Evolutionary conservation across 2,329 filamentous ascomycete genomes (phyloP).

Genomic region (Thelonectria blattea): DNA sequence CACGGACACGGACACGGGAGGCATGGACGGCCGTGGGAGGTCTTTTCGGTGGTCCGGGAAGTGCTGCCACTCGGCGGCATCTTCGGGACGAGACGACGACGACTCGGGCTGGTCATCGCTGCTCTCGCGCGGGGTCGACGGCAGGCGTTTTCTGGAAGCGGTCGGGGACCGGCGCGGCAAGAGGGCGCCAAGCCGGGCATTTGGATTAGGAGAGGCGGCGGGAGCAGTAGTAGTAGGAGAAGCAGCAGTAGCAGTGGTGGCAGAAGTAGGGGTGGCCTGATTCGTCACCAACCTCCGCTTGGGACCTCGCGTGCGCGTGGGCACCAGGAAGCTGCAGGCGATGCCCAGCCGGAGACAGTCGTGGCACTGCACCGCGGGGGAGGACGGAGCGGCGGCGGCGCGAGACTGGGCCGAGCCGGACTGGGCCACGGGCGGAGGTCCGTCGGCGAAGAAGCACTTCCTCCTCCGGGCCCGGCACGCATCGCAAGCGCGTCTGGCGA

Average conservation of each 20-base stretch:
- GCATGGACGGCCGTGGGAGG: not conserved
- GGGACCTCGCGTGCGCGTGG: conserved; percentile 33
- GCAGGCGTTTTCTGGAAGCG: conserved; percentile 4
- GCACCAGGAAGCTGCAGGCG: conserved; percentile 32
- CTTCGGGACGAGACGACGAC: not conserved
- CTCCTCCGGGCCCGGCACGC: conserved; percentile 34
- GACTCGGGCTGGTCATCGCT: conserved; percentile 1
- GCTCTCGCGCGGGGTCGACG: conserved; percentile 15
- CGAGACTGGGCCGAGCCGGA: not conserved
- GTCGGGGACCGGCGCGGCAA: too few relatives aligned
- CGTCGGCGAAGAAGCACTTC: conserved; percentile 28
- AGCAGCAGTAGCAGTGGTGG: not conserved
- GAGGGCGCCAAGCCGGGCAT: too few relatives aligned
- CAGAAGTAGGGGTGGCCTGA: not conserved
- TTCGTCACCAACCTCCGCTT: conserved; percentile 28
- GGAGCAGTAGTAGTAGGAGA: not conserved
- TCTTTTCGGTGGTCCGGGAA: conserved; percentile 11
- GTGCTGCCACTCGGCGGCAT: conserved; percentile 11
- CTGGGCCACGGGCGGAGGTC: conserved; percentile 18
- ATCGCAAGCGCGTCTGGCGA: conserved; percentile 35
- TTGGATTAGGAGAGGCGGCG: not conserved
- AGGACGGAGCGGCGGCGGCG: not conserved
- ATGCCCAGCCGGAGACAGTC: conserved; percentile 31
- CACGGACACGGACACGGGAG: not conserved
- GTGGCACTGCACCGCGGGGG: conserved; percentile 17